These are phyloP conservation scores for Fusarium avenaceum DNA, from an alignment of 2,329 filamentous ascomycete species.

Conservation along the genomic window DNA sequence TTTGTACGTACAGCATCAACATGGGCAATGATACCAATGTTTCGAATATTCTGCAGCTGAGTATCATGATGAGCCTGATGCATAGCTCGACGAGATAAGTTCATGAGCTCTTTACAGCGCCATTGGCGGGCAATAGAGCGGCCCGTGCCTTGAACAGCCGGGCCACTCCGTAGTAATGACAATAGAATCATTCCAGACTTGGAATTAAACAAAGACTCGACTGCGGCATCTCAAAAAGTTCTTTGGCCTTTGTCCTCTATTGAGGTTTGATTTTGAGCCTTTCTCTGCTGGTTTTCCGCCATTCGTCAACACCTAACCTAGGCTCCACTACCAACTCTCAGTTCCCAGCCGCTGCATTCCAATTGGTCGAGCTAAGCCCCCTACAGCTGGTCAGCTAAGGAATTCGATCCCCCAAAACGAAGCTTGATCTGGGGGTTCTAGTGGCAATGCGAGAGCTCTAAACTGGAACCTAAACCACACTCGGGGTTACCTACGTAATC, in stretches of 20 bases:
- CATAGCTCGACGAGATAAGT: slow-evolving; percentile 34
- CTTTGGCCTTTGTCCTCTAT: slow-evolving; percentile 16
- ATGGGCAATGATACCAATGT: slow-evolving; percentile 98
- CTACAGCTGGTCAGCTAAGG: slow-evolving; percentile 27
- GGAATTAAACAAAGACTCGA: slow-evolving; percentile 14
- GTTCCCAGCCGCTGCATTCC: neutral
- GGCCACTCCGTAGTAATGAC: slow-evolving; percentile 43
- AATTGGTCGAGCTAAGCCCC: slow-evolving; percentile 14
- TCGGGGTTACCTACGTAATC: slow-evolving; percentile 41
- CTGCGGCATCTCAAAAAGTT: slow-evolving; percentile 37
- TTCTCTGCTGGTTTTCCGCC: slow-evolving; percentile 36
- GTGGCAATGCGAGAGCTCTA: slow-evolving; percentile 3
- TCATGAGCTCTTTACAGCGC: slow-evolving; percentile 32
- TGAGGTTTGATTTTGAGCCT: slow-evolving; percentile 32
- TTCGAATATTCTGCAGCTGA: slow-evolving; percentile 74
- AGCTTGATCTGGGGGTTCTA: slow-evolving; percentile 27
- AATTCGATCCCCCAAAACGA: slow-evolving; percentile 11
- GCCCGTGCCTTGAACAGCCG: slow-evolving; percentile 37
- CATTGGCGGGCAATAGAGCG: slow-evolving; percentile 44
- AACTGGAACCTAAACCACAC: slow-evolving; percentile 22
- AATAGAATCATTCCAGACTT: slow-evolving; percentile 44
- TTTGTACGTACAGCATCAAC: slow-evolving; percentile 80
- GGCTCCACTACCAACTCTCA: slow-evolving; percentile 21
- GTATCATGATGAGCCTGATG: slow-evolving; percentile 45
- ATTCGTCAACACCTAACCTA: slow-evolving; percentile 26